phyloP scores from a whole-genome alignment of 176 grass and related monocot genomes.

The Aegilops sharonensis region DNA sequence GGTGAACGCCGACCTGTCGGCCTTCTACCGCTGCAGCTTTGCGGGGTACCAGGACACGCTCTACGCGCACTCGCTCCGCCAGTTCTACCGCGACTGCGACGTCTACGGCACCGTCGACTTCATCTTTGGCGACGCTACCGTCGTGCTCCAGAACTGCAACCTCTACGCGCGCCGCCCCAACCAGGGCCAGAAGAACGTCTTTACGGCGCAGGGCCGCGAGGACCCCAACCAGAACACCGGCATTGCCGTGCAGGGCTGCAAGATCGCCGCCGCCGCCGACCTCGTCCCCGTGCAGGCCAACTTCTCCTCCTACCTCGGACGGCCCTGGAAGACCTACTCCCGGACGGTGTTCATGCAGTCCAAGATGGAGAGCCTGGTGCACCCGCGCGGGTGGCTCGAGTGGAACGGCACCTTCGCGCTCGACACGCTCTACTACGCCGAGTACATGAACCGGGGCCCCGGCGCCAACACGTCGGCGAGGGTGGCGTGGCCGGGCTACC shows the following conservation, averaged over 20 bases:
- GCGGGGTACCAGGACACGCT: slow-evolving; percentile 93
- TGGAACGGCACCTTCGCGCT: slow-evolving; percentile 81
- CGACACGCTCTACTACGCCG: slow-evolving; percentile 89
- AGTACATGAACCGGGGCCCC: slow-evolving; percentile 69
- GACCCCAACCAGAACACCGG: slow-evolving; percentile 95
- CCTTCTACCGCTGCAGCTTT: slow-evolving; percentile 85
- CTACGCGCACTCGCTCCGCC: slow-evolving; percentile 87
- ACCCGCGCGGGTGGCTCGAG: slow-evolving; percentile 63
- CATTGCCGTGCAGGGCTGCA: slow-evolving; percentile 80
- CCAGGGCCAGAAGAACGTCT: slow-evolving; percentile 65
- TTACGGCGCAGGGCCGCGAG: slow-evolving; percentile 74
- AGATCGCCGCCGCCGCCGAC: slow-evolving; percentile 83
- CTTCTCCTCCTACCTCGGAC: slow-evolving; percentile 70
- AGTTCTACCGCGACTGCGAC: slow-evolving; percentile 96
- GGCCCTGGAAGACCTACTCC: slow-evolving; percentile 87
- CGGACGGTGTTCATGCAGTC: slow-evolving; percentile 77
- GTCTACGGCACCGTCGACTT: slow-evolving; percentile 92
- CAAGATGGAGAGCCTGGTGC: slow-evolving; percentile 59
- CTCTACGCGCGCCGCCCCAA: slow-evolving; percentile 68
- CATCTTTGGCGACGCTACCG: slow-evolving; percentile 81
- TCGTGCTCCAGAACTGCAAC: slow-evolving; percentile 77
- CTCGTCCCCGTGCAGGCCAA: slow-evolving; percentile 44
- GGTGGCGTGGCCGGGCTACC: slow-evolving; percentile 76
- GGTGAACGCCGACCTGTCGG: slow-evolving; percentile 55
- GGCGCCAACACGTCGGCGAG: slow-evolving; percentile 58